Evolutionary conservation across 2,329 filamentous ascomycete genomes (phyloP).

Genomic region (Monilinia aucupariae): DNA sequence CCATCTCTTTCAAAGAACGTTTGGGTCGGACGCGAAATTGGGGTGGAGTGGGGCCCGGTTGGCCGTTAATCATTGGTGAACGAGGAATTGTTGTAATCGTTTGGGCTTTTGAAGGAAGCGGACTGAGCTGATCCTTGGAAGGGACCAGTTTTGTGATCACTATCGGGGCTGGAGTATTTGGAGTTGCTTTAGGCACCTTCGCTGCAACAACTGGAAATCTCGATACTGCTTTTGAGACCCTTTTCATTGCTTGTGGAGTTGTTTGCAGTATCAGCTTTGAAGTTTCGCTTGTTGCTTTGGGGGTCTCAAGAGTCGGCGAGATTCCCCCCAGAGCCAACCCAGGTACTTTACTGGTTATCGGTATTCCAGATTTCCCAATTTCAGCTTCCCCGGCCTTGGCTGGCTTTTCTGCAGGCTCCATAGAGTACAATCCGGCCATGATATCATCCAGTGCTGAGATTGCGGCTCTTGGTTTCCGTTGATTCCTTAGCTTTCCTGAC

Average conservation of each 20-base stretch:
- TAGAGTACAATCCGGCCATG: constrained; percentile 10
- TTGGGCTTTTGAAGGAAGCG: background rate
- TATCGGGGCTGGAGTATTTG: background rate
- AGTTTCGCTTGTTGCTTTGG: background rate
- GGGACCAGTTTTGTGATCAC: background rate
- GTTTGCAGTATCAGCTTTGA: background rate
- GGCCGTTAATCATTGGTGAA: constrained; percentile 1
- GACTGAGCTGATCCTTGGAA: background rate
- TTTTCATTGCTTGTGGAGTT: background rate
- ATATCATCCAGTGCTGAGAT: constrained; percentile 17
- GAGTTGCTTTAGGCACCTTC: background rate
- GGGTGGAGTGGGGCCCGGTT: background rate
- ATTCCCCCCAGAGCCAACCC: background rate
- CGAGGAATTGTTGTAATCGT: background rate
- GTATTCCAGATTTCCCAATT: background rate
- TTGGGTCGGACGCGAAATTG: constrained; percentile 8
- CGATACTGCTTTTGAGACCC: background rate
- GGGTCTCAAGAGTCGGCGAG: background rate
- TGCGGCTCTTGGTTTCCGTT: background rate
- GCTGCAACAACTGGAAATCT: background rate
- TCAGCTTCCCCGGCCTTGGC: background rate
- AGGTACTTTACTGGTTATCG: background rate
- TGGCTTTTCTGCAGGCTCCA: background rate
- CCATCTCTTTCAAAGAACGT: constrained; percentile 14
- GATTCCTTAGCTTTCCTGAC: background rate